Base-by-base conservation (phyloP, 225 moss, liverwort and hornwort genomes). In the Physcomitrellopsis africana region DNA sequence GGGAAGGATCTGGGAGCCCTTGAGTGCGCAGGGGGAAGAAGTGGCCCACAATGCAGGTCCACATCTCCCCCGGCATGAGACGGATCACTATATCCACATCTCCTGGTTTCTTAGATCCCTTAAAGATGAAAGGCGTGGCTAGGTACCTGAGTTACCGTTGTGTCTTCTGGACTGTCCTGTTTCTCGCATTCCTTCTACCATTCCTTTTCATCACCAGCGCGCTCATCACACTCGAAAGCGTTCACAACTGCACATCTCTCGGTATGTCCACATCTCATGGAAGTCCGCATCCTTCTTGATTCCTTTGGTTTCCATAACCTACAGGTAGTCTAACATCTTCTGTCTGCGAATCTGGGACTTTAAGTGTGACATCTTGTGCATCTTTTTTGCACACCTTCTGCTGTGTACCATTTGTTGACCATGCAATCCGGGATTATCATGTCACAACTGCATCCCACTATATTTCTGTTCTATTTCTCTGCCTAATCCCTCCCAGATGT, bases 1-100 rank as follows among this genome's bases (percentile, higher is more conserved):
- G 46, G 59, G 59, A 24, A 63, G 12, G 80, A 73, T 80, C 83
- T 72, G 73, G 59, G 76, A 72, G 63, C 23, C 44, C 51, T 52
- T 77, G 77, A 76, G 79, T n/a, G 14, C 42, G 19, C 64, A 78
- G 82, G 84, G 81, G 83, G 83, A 80, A 60, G 83, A 79, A 73
- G 81, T 84, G 91, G 88, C 86, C 79, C 89, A 97, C 97, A 94
- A 99, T 99, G 97, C 97, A 99, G 97, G 97, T 99, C 97, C 93
- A 94, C 81, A 91, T 99, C 81, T 99, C 97, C 83, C 94, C 97
- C 89, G 90, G 89, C 80, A 92, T 99, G 97, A 82, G 97, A 89
- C 97, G 97, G 87, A 99, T 99, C 84, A 99, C 97, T 49, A 94
- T 99, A 86, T 99, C 97, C 80, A 88, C 97, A 49, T 90, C 91